A percentile compares a stretch with the other conserved stretches of the same genome.
Evolutionary conservation across 345 rosid species (phyloP).

Genomic region (Corchorus olitorius): DNA sequence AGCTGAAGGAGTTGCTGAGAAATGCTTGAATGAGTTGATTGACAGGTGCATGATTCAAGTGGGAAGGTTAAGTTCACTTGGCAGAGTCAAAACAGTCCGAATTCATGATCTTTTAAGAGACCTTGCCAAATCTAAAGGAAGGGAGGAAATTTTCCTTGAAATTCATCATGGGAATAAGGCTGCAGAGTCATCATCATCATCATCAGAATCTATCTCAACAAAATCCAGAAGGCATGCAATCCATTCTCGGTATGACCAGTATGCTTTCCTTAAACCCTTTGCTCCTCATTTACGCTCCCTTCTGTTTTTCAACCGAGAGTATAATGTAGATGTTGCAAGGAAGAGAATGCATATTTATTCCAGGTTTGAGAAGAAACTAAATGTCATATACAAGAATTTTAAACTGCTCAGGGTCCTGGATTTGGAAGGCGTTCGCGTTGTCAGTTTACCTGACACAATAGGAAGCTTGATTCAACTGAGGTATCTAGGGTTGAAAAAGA

Average conservation of each 20-base stretch:
- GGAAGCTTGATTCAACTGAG: constrained; percentile 26
- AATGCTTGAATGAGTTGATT: constrained; percentile 27
- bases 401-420: constrained; percentile 29
- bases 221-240: constrained; percentile 19
- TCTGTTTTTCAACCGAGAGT: constrained; percentile 12
- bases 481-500: constrained; percentile 24
- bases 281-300: constrained; percentile 26
- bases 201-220: constrained; percentile 8
- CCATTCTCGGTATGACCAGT: constrained; percentile 22
- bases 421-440: constrained; percentile 23
- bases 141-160: constrained; percentile 23
- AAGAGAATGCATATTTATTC: background rate
- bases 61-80: constrained; percentile 12
- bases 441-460: background rate
- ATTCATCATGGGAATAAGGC: constrained; percentile 18
- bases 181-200: background rate
- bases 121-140: constrained; percentile 21
- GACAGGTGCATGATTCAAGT: constrained; percentile 36
- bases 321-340: constrained; percentile 9
- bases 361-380: constrained; percentile 14
- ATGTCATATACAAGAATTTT: constrained; percentile 20
- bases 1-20: constrained; percentile 26
- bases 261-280: constrained; percentile 1
- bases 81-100: constrained; percentile 21
- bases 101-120: constrained; percentile 30